Percentiles rank a stretch among this genome's conserved stretches.
These are phyloP conservation scores for Skeletonema costatum DNA, from an alignment of 108 stramenopile species.

Conservation along the genomic window DNA sequence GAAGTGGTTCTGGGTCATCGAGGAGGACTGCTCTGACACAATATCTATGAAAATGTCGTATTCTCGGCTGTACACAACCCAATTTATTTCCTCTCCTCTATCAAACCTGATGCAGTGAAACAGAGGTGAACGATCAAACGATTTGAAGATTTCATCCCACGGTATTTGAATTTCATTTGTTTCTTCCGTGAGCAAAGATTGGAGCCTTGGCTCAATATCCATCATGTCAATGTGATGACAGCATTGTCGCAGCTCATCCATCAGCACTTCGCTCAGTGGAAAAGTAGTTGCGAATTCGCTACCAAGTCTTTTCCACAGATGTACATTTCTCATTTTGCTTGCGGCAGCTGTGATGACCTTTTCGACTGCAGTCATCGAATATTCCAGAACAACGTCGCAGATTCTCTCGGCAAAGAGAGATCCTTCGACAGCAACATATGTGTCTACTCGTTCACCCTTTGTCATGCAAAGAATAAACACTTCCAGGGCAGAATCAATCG, in stretches of 20 bases:
- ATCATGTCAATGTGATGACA: conserved; percentile 24
- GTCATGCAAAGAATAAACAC: conserved; percentile 39
- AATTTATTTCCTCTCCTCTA: not conserved
- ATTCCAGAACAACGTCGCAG: conserved; percentile 26
- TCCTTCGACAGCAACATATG: conserved; percentile 31
- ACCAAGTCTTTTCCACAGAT: conserved; percentile 36
- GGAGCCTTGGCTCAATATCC: conserved; percentile 20
- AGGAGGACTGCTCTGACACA: not conserved
- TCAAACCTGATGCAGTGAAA: not conserved
- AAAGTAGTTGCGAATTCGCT: not conserved
- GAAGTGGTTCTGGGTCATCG: not conserved
- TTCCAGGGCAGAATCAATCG: conserved; percentile 31
- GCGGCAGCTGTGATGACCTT: conserved; percentile 9
- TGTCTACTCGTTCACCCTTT: conserved; percentile 33
- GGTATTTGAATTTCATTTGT: conserved; percentile 24
- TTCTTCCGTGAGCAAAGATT: conserved; percentile 23
- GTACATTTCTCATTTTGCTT: conserved; percentile 19
- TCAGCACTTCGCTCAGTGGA: not conserved
- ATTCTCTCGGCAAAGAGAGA: conserved; percentile 34
- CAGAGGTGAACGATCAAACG: not conserved
- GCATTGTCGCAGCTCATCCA: conserved; percentile 19
- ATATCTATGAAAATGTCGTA: not conserved
- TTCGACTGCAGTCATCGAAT: conserved; percentile 36
- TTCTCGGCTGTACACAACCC: not conserved
- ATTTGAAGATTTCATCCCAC: conserved; percentile 13